phyloP scores from a whole-genome alignment of 2,329 filamentous ascomycete species.

The Ceratocystis papillata region DNA sequence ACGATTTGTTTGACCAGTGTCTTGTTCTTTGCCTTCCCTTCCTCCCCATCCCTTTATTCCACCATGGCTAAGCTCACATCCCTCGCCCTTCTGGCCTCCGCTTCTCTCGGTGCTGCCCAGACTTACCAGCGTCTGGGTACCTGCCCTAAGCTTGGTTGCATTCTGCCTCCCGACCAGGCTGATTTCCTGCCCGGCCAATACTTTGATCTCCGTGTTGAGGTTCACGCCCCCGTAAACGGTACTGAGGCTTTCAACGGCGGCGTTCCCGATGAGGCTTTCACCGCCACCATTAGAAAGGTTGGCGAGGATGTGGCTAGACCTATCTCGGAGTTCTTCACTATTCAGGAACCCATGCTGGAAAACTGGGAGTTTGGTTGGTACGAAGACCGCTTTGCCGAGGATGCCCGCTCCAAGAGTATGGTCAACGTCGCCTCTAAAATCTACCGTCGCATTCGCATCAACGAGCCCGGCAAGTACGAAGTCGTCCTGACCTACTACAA shows the following conservation, averaged over 20 bases:
- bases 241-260: slow-evolving; percentile 62
- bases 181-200: slow-evolving; percentile 76
- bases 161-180: slow-evolving; percentile 53
- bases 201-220: slow-evolving; percentile 74
- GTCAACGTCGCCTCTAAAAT: slow-evolving; percentile 74
- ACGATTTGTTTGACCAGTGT: slow-evolving; percentile 15
- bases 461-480: slow-evolving; percentile 68
- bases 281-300: slow-evolving; percentile 60
- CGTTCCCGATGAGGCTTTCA: slow-evolving; percentile 63
- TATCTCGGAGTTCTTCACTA: slow-evolving; percentile 56
- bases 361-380: slow-evolving; percentile 78
- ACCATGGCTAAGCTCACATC: slow-evolving; percentile 22
- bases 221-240: slow-evolving; percentile 72
- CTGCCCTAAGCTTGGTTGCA: slow-evolving; percentile 48
- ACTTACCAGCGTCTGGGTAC: slow-evolving; percentile 50
- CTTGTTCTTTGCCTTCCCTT: slow-evolving; percentile 8
- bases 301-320: slow-evolving; percentile 40
- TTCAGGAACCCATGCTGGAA: slow-evolving; percentile 61
- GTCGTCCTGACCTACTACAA: slow-evolving; percentile 68
- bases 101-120: slow-evolving; percentile 36
- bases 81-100: slow-evolving; percentile 22
- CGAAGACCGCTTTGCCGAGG: slow-evolving; percentile 70
- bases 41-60: background rate
- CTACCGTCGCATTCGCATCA: slow-evolving; percentile 63
- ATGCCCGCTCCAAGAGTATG: slow-evolving; percentile 55